Conservation (phyloP, 176 grass and related monocot species). For the Melocanna baccifera region DNA sequence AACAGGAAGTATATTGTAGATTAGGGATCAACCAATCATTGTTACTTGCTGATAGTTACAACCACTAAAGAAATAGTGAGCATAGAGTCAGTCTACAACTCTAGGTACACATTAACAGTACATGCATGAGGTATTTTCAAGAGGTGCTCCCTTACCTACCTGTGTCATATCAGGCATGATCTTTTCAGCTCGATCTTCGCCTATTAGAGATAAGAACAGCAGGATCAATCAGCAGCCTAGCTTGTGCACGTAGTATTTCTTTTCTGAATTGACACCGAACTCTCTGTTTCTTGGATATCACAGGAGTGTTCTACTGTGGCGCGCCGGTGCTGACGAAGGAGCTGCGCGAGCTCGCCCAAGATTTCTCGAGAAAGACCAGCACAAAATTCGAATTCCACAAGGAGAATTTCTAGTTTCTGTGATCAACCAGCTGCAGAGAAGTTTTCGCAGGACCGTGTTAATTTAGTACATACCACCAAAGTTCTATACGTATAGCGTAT, state of each 20-base stretch:
- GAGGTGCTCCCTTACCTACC: constrained; percentile 4
- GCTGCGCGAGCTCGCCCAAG: constrained; percentile 59
- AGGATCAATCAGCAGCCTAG: neutral
- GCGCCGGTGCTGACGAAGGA: constrained; percentile 68
- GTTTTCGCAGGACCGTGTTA: constrained; percentile 12
- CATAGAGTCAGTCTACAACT: neutral
- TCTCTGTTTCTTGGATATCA: constrained; percentile 12
- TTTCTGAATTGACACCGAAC: constrained; percentile 1
- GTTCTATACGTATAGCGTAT: constrained; percentile 8
- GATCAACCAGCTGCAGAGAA: neutral
- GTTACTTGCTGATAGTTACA: constrained; percentile 14
- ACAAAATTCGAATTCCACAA: constrained; percentile 95
- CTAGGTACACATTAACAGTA: neutral
- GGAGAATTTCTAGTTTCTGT: constrained; percentile 68
- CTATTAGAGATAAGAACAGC: neutral
- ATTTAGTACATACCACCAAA: constrained; percentile 30
- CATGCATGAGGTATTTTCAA: neutral
- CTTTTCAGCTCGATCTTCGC: neutral
- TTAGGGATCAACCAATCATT: constrained; percentile 15
- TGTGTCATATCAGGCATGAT: constrained; percentile 21
- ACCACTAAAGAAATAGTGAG: neutral
- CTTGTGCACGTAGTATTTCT: neutral
- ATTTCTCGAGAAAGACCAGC: constrained; percentile 74
- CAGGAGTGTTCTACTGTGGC: constrained; percentile 96
- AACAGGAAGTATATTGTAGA: neutral